Evolutionary conservation across 208 protist genomes (phyloP).

Genomic region (Naegleria lovaniensis): DNA sequence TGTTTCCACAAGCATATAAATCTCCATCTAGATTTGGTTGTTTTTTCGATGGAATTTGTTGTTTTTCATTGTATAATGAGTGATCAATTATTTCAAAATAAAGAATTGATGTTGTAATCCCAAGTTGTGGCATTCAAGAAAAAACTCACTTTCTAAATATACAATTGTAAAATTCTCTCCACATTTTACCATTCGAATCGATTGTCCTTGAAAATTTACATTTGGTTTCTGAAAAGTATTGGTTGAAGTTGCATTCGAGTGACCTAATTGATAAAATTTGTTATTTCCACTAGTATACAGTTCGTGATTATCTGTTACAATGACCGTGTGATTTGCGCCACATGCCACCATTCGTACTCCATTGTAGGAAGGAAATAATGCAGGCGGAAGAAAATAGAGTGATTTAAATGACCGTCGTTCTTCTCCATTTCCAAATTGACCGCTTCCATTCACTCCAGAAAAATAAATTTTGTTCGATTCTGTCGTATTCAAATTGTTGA

Average conservation of each 20-base stretch:
- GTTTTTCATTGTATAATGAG: no score
- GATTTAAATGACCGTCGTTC: background rate
- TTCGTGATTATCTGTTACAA: background rate
- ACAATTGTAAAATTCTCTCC: background rate
- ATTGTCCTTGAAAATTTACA: background rate
- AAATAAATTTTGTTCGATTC: background rate
- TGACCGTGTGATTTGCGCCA: background rate
- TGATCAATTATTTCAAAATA: no score
- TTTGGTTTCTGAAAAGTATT: background rate
- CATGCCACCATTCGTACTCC: background rate
- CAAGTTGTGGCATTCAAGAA: no score
- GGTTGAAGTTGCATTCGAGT: background rate
- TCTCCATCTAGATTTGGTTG: background rate
- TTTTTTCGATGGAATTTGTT: background rate
- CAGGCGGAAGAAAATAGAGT: background rate
- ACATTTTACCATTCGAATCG: background rate
- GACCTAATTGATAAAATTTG: background rate
- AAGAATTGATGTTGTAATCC: no score
- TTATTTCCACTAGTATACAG: background rate
- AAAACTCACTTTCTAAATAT: conserved; percentile 3
- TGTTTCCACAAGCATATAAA: background rate
- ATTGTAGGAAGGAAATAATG: background rate
- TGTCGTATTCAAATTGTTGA: background rate
- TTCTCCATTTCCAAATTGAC: background rate
- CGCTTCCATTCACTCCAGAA: background rate